Percentiles rank a stretch among this genome's conserved stretches.
These are phyloP conservation scores for Phytophthora pluvialis DNA, from an alignment of 352 stramenopile genomes.

Conservation along the genomic window DNA sequence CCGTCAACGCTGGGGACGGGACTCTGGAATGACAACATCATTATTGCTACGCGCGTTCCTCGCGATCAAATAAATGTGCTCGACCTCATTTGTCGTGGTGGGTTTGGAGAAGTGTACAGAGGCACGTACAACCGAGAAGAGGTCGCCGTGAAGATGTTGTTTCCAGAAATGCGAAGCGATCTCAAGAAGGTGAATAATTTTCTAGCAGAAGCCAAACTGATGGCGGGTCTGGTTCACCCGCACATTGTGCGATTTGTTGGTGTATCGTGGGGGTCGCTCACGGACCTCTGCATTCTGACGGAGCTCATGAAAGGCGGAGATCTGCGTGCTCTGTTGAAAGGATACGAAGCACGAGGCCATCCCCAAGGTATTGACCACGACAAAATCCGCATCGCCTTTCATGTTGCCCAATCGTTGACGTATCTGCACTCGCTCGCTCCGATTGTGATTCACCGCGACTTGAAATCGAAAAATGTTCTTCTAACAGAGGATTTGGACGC, in stretches of 20 bases:
- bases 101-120: slow-evolving; percentile 44
- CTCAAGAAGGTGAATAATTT: slow-evolving; percentile 50
- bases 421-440: slow-evolving; percentile 9
- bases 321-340: slow-evolving; percentile 32
- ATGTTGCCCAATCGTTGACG: too few relatives aligned
- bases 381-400: slow-evolving; percentile 30
- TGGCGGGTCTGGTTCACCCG: slow-evolving; percentile 48
- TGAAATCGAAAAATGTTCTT: slow-evolving; percentile 56
- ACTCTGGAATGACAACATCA: slow-evolving; percentile 15
- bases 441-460: slow-evolving; percentile 10
- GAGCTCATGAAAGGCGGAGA: slow-evolving; percentile 49
- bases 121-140: slow-evolving; percentile 40
- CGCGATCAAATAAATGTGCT: slow-evolving; percentile 5
- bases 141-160: slow-evolving; percentile 52
- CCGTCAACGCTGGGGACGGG: background rate
- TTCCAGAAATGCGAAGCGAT: slow-evolving; percentile 25
- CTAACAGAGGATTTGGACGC: slow-evolving; percentile 21
- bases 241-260: slow-evolving; percentile 59
- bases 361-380: slow-evolving; percentile 27
- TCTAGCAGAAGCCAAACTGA: slow-evolving; percentile 44
- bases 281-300: slow-evolving; percentile 40
- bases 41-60: slow-evolving; percentile 16
- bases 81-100: slow-evolving; percentile 24
- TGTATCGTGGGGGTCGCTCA: slow-evolving; percentile 43
- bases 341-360: slow-evolving; percentile 10